These are phyloP conservation scores for Theobroma cacao DNA, from an alignment of 345 rosid species.

Conservation along the genomic window DNA sequence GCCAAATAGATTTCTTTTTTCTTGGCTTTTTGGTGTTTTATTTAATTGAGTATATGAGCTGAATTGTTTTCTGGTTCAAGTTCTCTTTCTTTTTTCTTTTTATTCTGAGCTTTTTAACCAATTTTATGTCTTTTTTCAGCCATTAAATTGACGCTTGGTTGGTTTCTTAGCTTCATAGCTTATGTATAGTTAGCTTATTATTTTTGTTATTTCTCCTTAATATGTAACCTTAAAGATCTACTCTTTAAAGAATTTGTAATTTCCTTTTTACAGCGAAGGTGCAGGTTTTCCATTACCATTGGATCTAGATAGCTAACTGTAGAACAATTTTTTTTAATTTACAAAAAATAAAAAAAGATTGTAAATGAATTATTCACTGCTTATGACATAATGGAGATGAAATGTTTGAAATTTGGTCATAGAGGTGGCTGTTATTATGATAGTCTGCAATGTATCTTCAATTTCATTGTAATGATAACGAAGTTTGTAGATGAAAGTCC, in stretches of 20 bases:
- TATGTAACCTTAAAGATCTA: neutral
- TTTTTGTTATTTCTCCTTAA: neutral
- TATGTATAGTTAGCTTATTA: neutral
- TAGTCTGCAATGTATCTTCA: neutral
- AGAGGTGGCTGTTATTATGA: neutral
- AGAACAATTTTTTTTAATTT: neutral
- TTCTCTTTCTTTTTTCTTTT: neutral
- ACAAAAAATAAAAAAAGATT: too few relatives aligned
- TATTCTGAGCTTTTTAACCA: neutral
- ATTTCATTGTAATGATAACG: neutral
- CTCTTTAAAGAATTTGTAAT: neutral
- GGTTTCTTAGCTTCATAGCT: neutral
- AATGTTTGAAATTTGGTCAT: neutral
- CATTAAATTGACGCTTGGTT: conserved; percentile 1
- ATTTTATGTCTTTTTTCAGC: neutral
- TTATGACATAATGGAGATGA: neutral
- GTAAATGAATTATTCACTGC: neutral
- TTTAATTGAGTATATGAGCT: too few relatives aligned
- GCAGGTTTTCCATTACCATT: neutral
- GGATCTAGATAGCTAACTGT: neutral
- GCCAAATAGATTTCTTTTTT: neutral
- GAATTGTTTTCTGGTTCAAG: neutral
- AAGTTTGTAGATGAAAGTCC: neutral
- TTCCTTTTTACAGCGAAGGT: neutral
- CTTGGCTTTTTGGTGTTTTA: neutral